phyloP scores from a whole-genome alignment of 2,329 filamentous ascomycete genomes.

The Epichloe brachyelytri region DNA sequence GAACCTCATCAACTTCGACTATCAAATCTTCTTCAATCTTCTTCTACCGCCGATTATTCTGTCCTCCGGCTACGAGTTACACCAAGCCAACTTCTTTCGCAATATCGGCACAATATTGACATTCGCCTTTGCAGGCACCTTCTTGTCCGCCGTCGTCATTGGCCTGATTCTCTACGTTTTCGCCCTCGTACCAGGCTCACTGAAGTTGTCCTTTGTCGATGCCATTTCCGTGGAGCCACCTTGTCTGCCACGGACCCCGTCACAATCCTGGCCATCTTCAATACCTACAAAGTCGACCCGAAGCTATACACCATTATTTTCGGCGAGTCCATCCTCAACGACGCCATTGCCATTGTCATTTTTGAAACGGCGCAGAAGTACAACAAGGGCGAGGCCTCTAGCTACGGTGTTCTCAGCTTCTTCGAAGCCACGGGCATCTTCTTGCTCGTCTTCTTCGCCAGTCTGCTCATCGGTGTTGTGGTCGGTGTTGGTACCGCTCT shows the following conservation, averaged over 20 bases:
- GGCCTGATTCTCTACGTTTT: conserved; percentile 82
- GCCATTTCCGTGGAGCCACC: conserved; percentile 91
- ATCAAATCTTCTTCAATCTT: conserved; percentile 99
- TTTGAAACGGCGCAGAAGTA: conserved; percentile 97
- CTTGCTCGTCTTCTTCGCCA: conserved; percentile 91
- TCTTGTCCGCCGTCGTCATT: conserved; percentile 91
- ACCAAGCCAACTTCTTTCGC: conserved; percentile 98
- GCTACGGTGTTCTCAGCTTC: conserved; percentile 66
- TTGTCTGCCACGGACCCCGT: conserved; percentile 95
- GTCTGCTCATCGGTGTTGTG: conserved; percentile 73
- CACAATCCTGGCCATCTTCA: conserved; percentile 97
- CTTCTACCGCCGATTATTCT: conserved; percentile 97
- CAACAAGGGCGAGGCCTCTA: conserved; percentile 58
- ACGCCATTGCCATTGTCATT: conserved; percentile 95
- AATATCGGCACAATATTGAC: conserved; percentile 96
- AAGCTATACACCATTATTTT: conserved; percentile 99
- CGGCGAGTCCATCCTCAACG: conserved; percentile 94
- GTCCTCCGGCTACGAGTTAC: conserved; percentile 90
- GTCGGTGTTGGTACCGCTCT: conserved; percentile 82
- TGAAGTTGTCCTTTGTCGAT: conserved; percentile 84
- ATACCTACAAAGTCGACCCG: conserved; percentile 96
- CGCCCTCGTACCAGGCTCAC: conserved; percentile 69
- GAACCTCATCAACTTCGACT: conserved; percentile 89
- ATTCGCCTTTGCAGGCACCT: conserved; percentile 93
- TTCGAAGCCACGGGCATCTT: conserved; percentile 91